phyloP scores from a whole-genome alignment of 192 early-diverging fungal species.

The Coemansia sp. region DNA sequence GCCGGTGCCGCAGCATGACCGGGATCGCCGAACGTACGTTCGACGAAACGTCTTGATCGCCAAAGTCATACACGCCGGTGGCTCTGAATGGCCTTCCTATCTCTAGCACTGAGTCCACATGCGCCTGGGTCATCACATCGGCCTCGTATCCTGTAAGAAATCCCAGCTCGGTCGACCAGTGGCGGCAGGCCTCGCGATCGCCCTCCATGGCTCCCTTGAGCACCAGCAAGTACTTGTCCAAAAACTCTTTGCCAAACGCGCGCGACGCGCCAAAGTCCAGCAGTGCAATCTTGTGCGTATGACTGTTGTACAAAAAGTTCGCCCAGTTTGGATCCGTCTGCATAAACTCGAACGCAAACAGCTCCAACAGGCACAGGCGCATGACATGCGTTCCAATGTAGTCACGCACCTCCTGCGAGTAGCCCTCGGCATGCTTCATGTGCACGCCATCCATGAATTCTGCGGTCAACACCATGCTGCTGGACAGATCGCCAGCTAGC shows the following conservation, averaged over 20 bases:
- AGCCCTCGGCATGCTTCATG: conserved; percentile 57
- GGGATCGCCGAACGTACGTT: conserved; percentile 86
- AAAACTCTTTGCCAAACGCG: conserved; percentile 70
- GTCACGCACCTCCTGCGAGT: conserved; percentile 56
- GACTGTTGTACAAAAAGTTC: conserved; percentile 87
- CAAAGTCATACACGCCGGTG: conserved; percentile 70
- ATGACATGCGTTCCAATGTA: conserved; percentile 74
- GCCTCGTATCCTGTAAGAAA: conserved; percentile 95
- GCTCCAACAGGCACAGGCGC: conserved; percentile 77
- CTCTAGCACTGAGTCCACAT: conserved; percentile 81
- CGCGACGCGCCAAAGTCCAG: conserved; percentile 95
- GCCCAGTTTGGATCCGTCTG: conserved; percentile 99
- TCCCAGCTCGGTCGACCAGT: conserved; percentile 77
- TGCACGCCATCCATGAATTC: conserved; percentile 74
- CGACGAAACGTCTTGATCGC: conserved; percentile 73
- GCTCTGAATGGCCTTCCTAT: conserved; percentile 80
- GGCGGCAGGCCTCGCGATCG: conserved; percentile 69
- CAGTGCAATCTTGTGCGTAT: conserved; percentile 68
- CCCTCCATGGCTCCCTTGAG: conserved; percentile 66
- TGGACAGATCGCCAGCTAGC: conserved; percentile 65
- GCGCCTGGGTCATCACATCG: conserved; percentile 77
- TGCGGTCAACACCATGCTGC: conserved; percentile 69
- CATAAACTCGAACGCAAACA: conserved; percentile 94
- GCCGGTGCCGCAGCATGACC: conserved; percentile 85
- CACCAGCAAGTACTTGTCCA: conserved; percentile 69